Evolutionary conservation across 345 rosid species (phyloP), one percentile per base, ranked within the genome.

Genomic region (Pistacia vera): DNA sequence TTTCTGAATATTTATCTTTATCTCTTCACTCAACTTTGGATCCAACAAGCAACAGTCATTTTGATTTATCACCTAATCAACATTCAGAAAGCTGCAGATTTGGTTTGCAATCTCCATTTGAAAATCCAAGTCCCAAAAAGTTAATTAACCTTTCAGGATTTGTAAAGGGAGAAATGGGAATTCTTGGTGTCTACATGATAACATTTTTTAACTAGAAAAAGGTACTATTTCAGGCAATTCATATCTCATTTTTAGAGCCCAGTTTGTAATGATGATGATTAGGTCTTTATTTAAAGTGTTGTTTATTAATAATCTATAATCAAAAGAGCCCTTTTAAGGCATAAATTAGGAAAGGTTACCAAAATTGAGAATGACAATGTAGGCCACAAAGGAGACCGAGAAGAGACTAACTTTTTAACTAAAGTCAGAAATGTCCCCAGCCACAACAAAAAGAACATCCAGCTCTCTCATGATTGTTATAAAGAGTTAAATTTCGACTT

Each of bases 351-450:
- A 84, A 83, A 85, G 56, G 81, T 79, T 84, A 74, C 88, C 86
- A 86, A 77, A 84, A 73, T 61, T 81, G 87, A 83, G 73, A 87
- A 80, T 78, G 85, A 84, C 77, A 81, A 64, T 87, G 91, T 81
- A 85, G 88, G 87, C 93, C 91, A 90, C 44, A 82, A 82, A 35
- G 90, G 83, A 83, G 89, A 91, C 93, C 89, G 74, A 73, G 86
- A 82, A 80, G 88, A 70, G 71, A 49, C 79, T 60, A 62, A 54
- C 78, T 80, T 86, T 72, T 85, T 41, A 65, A 52, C 72, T 75
- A 81, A 86, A 81, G 81, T 58, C 73, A 81, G 79, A 79, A 68
- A 7, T 81, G 86, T 84, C 79, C 80, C 70, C 20, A 63, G 78
- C 77, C 71, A 60, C 71, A 64, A 46, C 75, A 64, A 76, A 76